Conservation (phyloP, 2,329 filamentous ascomycete genomes). For the Gnomoniopsis sp. region DNA sequence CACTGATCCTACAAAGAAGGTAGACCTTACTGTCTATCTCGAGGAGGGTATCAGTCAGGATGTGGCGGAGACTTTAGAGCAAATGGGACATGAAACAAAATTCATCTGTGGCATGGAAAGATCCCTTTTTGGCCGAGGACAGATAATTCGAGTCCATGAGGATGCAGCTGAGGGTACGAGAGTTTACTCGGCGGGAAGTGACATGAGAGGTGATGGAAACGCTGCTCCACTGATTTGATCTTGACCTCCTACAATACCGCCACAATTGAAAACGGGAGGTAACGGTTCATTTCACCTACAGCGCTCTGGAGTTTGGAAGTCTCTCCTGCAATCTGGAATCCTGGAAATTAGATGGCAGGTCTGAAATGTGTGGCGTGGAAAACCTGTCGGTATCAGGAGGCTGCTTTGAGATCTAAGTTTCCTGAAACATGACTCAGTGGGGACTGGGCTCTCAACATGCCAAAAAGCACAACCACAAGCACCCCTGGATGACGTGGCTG, state of each 20-base stretch:
- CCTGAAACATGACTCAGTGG: constrained; percentile 6
- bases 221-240: constrained; percentile 30
- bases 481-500: background rate
- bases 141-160: constrained; percentile 72
- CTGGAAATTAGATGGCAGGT: too few relatives aligned
- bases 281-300: too few relatives aligned
- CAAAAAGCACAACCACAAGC: background rate
- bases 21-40: constrained; percentile 66
- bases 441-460: background rate
- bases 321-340: too few relatives aligned
- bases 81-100: constrained; percentile 68
- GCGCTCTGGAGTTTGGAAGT: too few relatives aligned
- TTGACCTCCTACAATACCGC: too few relatives aligned
- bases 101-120: constrained; percentile 62
- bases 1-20: constrained; percentile 48
- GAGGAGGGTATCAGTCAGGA: constrained; percentile 74
- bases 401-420: background rate
- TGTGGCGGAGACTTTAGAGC: constrained; percentile 60
- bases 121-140: constrained; percentile 75
- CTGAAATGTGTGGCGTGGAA: too few relatives aligned
- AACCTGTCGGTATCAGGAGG: too few relatives aligned
- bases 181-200: constrained; percentile 84
- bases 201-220: constrained; percentile 76
- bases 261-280: too few relatives aligned
- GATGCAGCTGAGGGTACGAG: constrained; percentile 63